Evolutionary conservation across 495 filamentous ascomycete species (phyloP).

Genomic region (Trichoderma erinaceum): DNA sequence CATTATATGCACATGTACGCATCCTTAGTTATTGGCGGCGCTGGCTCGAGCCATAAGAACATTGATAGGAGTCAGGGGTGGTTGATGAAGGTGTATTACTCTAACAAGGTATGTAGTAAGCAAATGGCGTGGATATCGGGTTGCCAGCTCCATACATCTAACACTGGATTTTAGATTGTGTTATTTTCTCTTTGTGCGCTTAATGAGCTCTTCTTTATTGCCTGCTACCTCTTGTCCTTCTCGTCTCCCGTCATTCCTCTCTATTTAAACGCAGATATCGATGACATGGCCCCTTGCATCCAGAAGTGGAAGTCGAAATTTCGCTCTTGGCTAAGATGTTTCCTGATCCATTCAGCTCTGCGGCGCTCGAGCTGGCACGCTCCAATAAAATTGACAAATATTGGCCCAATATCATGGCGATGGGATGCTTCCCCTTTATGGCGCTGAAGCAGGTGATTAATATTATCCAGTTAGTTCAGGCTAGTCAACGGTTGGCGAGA

Average conservation of each 20-base stretch:
- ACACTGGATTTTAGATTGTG: constrained; percentile 57
- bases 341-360: neutral
- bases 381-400: neutral
- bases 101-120: constrained; percentile 68
- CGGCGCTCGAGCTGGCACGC: neutral
- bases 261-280: neutral
- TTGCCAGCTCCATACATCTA: constrained; percentile 8
- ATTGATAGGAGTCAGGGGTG: constrained; percentile 71
- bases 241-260: constrained; percentile 55
- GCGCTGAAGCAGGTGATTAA: neutral
- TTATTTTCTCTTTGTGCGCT: constrained; percentile 84
- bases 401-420: neutral
- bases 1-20: constrained; percentile 99
- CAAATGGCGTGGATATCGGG: no score
- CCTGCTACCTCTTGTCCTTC: constrained; percentile 95
- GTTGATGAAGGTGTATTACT: constrained; percentile 91
- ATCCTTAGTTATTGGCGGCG: constrained; percentile 73
- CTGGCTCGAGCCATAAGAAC: constrained; percentile 83
- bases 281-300: neutral
- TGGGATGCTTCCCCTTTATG: neutral
- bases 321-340: neutral
- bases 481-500: neutral
- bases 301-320: neutral
- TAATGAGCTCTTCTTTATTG: constrained; percentile 96
- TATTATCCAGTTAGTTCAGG: neutral